phyloP scores from a whole-genome alignment of 306 rosid genomes.

The Benincasa hispida region DNA sequence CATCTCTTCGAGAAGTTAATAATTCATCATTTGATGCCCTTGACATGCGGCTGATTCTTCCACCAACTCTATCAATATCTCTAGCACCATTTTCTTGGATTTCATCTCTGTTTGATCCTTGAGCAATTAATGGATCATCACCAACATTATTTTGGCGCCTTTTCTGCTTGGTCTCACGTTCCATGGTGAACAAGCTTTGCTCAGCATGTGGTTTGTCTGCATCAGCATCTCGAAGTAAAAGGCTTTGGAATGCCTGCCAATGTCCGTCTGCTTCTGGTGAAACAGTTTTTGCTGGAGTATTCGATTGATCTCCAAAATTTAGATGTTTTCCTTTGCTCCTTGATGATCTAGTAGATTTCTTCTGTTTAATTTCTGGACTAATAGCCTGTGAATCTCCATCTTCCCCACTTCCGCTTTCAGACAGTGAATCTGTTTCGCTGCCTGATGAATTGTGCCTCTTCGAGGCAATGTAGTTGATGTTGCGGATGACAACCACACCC shows the following conservation, averaged over 20 bases:
- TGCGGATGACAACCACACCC: conserved; percentile 78
- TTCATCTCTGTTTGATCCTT: conserved; percentile 32
- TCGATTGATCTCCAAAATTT: conserved; percentile 33
- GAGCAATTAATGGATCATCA: conserved; percentile 59
- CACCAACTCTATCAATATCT: conserved; percentile 43
- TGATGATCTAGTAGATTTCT: conserved; percentile 31
- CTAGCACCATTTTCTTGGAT: conserved; percentile 31
- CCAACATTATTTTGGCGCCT: conserved; percentile 30
- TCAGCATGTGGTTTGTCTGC: conserved; percentile 50
- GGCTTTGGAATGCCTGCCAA: conserved; percentile 89
- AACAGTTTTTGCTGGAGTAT: conserved; percentile 33
- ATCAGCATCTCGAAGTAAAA: conserved; percentile 81
- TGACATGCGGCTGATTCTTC: conserved; percentile 26
- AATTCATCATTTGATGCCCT: conserved; percentile 42
- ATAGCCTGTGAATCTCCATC: conserved; percentile 26
- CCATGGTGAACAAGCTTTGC: conserved; percentile 47
- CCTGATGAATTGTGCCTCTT: conserved; percentile 53
- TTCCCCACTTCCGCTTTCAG: conserved; percentile 44
- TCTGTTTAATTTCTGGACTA: conserved; percentile 12
- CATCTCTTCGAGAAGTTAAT: conserved; percentile 31
- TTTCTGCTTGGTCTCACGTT: conserved; percentile 29
- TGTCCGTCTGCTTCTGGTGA: conserved; percentile 51
- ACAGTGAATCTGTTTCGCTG: conserved; percentile 47
- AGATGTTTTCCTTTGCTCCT: conserved; percentile 33
- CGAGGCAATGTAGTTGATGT: conserved; percentile 74